A percentile compares a stretch with the other conserved stretches of the same genome.
phyloP scores from a whole-genome alignment of 2,329 filamentous ascomycete species.

The Diaporthe eres region DNA sequence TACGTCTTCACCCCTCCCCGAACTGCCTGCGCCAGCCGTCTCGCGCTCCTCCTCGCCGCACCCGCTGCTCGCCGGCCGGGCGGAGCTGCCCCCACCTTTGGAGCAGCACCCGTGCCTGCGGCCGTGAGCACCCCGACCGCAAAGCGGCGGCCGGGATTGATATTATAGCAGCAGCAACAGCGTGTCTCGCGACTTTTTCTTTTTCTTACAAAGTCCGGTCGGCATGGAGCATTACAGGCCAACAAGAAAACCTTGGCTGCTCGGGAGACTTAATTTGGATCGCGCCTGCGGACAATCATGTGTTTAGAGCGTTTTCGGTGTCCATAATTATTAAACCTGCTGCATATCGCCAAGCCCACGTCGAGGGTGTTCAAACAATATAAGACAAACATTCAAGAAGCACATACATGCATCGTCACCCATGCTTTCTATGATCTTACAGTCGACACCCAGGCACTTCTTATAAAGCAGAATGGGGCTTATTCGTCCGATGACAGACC shows the following conservation, averaged over 20 bases:
- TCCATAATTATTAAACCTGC: neutral
- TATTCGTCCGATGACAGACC: neutral
- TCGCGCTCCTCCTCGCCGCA: constrained; percentile 37
- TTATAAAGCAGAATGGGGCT: neutral
- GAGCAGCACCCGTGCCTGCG: constrained; percentile 36
- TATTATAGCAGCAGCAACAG: neutral
- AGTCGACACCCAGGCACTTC: neutral
- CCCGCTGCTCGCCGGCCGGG: constrained; percentile 12
- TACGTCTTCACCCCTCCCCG: constrained; percentile 27
- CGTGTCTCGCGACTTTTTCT: neutral
- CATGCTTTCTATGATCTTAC: neutral
- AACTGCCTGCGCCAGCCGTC: constrained; percentile 23
- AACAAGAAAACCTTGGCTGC: neutral
- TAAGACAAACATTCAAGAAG: neutral
- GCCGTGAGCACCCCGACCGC: neutral
- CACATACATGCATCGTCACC: neutral
- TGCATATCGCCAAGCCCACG: constrained; percentile 3
- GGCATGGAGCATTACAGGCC: neutral
- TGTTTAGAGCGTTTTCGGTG: neutral
- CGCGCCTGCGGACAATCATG: neutral
- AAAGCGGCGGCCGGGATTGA: neutral
- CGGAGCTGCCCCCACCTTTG: constrained; percentile 33
- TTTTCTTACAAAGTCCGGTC: neutral
- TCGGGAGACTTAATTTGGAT: neutral
- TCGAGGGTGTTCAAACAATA: neutral